Conservation (phyloP, 441 rosid species). For the Pelargonium fulgidum region DNA sequence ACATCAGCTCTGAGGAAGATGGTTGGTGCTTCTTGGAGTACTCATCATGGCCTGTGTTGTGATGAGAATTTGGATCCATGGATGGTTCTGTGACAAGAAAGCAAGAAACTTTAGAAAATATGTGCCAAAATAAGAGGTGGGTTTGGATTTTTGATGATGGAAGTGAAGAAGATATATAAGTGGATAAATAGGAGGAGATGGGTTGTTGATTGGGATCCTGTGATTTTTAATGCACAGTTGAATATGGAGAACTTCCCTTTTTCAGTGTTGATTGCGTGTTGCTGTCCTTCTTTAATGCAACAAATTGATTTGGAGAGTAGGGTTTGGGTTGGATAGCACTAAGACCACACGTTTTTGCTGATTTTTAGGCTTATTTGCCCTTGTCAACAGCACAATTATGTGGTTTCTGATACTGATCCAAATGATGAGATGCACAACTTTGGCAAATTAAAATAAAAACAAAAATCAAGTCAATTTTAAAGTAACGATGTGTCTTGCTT, state of each 20-base stretch:
- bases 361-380: neutral
- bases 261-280: constrained; percentile 4
- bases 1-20: constrained; percentile 43
- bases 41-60: constrained; percentile 3
- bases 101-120: neutral
- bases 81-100: neutral
- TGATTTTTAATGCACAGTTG: neutral
- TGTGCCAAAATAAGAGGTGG: neutral
- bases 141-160: constrained; percentile 2
- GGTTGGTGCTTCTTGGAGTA: constrained; percentile 22
- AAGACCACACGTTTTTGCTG: constrained; percentile 4
- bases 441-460: too few species aligned
- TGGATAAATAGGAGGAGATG: neutral
- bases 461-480: too few species aligned
- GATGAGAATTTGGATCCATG: constrained; percentile 18
- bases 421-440: neutral
- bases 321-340: neutral
- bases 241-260: neutral
- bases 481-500: too few species aligned
- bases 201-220: neutral
- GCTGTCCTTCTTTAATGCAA: neutral
- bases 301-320: too few species aligned
- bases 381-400: neutral
- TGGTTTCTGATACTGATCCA: neutral
- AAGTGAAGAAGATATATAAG: neutral